Conservation (phyloP, 75 land plant species). For the Pinus taeda region DNA sequence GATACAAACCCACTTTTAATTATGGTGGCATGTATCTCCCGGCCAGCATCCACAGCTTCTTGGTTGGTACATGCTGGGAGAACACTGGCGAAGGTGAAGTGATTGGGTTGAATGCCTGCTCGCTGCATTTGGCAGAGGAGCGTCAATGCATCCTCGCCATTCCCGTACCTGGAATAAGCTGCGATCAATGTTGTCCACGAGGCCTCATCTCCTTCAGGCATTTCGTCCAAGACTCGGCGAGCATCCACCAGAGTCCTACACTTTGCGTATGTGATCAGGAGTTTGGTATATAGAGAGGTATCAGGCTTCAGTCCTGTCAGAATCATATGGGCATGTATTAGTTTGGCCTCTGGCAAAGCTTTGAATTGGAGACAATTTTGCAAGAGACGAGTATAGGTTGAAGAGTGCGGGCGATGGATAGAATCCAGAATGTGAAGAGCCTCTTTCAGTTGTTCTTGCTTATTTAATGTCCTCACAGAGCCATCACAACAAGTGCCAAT, state of each 20-base stretch:
- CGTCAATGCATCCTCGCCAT: slow-evolving; percentile 17
- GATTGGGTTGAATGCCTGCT: slow-evolving; percentile 21
- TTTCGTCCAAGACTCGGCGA: slow-evolving; percentile 1
- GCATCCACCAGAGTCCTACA: background rate
- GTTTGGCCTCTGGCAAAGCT: no score
- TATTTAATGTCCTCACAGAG: no score
- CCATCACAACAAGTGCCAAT: no score
- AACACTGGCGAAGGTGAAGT: slow-evolving; percentile 24
- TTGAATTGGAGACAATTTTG: no score
- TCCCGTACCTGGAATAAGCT: slow-evolving; percentile 24
- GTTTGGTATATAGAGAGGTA: no score
- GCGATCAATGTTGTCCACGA: slow-evolving; percentile 35
- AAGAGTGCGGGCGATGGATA: no score
- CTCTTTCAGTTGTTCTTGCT: no score
- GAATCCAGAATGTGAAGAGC: no score
- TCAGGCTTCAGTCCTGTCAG: no score
- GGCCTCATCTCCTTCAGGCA: slow-evolving; percentile 13
- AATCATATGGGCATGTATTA: no score
- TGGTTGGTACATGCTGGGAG: slow-evolving; percentile 21
- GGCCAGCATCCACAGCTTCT: slow-evolving; percentile 13
- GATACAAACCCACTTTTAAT: slow-evolving; percentile 17
- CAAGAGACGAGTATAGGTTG: no score
- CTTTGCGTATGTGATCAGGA: no score
- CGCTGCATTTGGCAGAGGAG: slow-evolving; percentile 17
- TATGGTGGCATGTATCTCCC: slow-evolving; percentile 14